A percentile compares a stretch with the other conserved stretches of the same genome.
phyloP scores from a whole-genome alignment of 1,139 yeast species.

The Hyphopichia fennica region DNA sequence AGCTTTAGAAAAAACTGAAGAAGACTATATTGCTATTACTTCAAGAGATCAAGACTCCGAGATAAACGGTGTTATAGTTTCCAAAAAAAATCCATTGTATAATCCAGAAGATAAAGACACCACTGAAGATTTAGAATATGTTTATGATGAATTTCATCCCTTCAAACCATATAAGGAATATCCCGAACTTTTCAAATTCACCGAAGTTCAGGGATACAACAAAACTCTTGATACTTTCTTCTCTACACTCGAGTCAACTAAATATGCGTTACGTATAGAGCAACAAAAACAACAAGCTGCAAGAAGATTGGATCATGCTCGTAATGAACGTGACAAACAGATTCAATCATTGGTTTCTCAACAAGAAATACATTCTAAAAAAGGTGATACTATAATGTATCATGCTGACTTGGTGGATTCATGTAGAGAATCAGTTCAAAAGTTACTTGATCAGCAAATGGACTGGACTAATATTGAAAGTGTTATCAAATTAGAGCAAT shows the following conservation, averaged over 20 bases:
- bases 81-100: constrained; percentile 57
- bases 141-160: constrained; percentile 86
- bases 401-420: constrained; percentile 72
- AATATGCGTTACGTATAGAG: constrained; percentile 68
- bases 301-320: constrained; percentile 72
- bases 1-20: constrained; percentile 53
- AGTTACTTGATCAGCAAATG: constrained; percentile 77
- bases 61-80: constrained; percentile 63
- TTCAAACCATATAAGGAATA: constrained; percentile 58
- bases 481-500: constrained; percentile 67
- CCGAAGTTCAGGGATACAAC: constrained; percentile 63
- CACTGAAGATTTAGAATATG: constrained; percentile 42
- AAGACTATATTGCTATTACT: constrained; percentile 28
- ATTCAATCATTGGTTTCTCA: constrained; percentile 65
- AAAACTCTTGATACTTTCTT: constrained; percentile 80
- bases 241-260: constrained; percentile 81
- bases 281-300: constrained; percentile 75
- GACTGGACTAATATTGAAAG: constrained; percentile 93
- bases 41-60: constrained; percentile 16
- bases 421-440: constrained; percentile 67
- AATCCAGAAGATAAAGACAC: constrained; percentile 33
- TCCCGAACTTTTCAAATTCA: constrained; percentile 29
- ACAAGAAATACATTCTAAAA: constrained; percentile 62
- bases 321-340: constrained; percentile 69
- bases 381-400: constrained; percentile 72